These are phyloP conservation scores for Lodderomyces metapsilosis DNA, from an alignment of 1,139 yeast species.

Conservation along the genomic window DNA sequence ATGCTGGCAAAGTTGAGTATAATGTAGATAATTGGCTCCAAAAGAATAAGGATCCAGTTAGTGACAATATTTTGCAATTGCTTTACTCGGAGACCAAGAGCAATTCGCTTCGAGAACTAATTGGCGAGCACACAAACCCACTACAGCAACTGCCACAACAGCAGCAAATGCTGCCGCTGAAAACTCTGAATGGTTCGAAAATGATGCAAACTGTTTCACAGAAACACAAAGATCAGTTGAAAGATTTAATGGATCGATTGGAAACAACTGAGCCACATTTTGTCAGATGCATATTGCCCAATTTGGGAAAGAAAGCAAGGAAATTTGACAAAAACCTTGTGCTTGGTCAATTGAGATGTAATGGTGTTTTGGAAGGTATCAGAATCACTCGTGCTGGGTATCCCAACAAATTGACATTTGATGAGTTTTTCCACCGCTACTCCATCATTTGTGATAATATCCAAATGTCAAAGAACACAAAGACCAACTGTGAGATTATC, in stretches of 20 bases:
- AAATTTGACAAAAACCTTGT: slow-evolving; percentile 75
- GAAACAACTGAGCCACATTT: slow-evolving; percentile 90
- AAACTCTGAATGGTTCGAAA: slow-evolving; percentile 16
- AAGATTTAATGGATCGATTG: slow-evolving; percentile 68
- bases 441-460: slow-evolving; percentile 54
- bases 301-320: slow-evolving; percentile 68
- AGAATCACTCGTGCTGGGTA: slow-evolving; percentile 96
- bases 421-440: slow-evolving; percentile 76
- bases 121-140: background rate
- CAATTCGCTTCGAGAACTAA: background rate
- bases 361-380: slow-evolving; percentile 97
- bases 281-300: slow-evolving; percentile 94
- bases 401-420: slow-evolving; percentile 86
- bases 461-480: slow-evolving; percentile 49
- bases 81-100: background rate
- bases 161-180: background rate
- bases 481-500: slow-evolving; percentile 68
- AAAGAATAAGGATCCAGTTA: slow-evolving; percentile 91
- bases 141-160: too few species aligned
- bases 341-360: slow-evolving; percentile 86
- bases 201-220: slow-evolving; percentile 79
- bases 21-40: slow-evolving; percentile 91
- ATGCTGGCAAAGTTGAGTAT: slow-evolving; percentile 95
- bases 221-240: slow-evolving; percentile 80
- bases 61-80: slow-evolving; percentile 64